Percentiles rank a stretch among this genome's conserved stretches.
These are phyloP conservation scores for Calonectria crousiana DNA, from an alignment of 2,329 filamentous ascomycete species.

Conservation along the genomic window DNA sequence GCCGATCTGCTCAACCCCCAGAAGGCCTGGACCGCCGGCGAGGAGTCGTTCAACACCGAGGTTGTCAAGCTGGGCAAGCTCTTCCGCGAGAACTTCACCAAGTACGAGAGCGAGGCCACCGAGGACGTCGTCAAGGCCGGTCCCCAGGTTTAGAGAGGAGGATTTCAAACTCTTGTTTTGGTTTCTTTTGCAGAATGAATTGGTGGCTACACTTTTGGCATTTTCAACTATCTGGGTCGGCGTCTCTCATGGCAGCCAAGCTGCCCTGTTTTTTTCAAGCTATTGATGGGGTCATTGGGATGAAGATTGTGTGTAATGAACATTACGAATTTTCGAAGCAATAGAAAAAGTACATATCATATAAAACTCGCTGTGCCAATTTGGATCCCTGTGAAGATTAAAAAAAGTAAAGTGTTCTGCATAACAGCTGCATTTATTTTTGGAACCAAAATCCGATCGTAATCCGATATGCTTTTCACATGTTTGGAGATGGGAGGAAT, in stretches of 20 bases:
- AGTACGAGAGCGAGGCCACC: slow-evolving; percentile 89
- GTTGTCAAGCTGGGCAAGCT: slow-evolving; percentile 90
- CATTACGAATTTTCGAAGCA: slow-evolving; percentile 39
- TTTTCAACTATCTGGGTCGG: slow-evolving; percentile 41
- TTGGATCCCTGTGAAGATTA: not conserved
- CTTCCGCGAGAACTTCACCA: slow-evolving; percentile 98
- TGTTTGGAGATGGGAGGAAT: not conserved
- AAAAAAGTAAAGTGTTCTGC: not conserved
- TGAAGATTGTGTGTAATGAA: slow-evolving; percentile 45
- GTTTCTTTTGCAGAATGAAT: slow-evolving; percentile 19
- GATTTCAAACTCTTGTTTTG: not conserved
- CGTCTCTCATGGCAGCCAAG: slow-evolving; percentile 45
- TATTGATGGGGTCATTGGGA: slow-evolving; percentile 34
- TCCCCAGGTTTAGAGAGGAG: slow-evolving; percentile 53
- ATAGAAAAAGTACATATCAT: slow-evolving; percentile 45
- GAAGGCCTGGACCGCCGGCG: slow-evolving; percentile 88
- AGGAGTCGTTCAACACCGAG: slow-evolving; percentile 85
- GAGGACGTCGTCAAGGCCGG: slow-evolving; percentile 80
- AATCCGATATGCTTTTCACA: not conserved
- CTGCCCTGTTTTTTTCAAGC: slow-evolving; percentile 40
- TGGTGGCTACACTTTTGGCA: slow-evolving; percentile 37
- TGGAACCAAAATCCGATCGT: not conserved
- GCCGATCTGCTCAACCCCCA: slow-evolving; percentile 94
- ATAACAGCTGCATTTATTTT: not conserved
- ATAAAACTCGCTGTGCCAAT: slow-evolving; percentile 12